Evolutionary conservation across 2,329 filamentous ascomycete species (phyloP).

Genomic region (Fusarium sambucinum): DNA sequence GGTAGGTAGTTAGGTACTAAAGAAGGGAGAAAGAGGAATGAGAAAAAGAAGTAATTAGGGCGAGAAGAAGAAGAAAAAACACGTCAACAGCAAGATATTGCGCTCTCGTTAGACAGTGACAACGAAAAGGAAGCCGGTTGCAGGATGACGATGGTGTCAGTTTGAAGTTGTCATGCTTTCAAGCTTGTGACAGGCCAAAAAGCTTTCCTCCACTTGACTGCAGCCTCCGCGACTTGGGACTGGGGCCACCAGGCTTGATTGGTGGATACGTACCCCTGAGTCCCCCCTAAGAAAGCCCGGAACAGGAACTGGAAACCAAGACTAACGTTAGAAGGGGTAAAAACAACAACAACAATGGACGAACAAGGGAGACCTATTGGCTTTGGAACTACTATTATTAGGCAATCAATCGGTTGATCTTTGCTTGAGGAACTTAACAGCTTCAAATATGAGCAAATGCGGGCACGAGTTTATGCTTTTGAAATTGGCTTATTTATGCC

Average conservation of each 20-base stretch:
- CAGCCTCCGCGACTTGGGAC: slow-evolving; percentile 18
- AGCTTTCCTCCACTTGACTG: slow-evolving; percentile 11
- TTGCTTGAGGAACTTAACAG: slow-evolving; percentile 18
- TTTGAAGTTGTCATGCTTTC: slow-evolving; percentile 38
- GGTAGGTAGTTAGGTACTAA: background rate
- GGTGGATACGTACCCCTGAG: slow-evolving; percentile 38
- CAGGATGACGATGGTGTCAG: slow-evolving; percentile 41
- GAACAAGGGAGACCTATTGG: slow-evolving; percentile 25
- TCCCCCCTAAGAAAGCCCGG: background rate
- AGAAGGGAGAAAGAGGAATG: slow-evolving; percentile 8
- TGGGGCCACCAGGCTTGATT: slow-evolving; percentile 16
- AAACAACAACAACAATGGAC: slow-evolving; percentile 5
- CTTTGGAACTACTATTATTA: background rate
- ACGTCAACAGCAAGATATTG: slow-evolving; percentile 4
- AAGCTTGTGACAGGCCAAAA: slow-evolving; percentile 36
- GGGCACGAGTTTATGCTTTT: slow-evolving; percentile 8
- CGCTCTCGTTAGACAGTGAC: slow-evolving; percentile 9
- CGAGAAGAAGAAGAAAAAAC: slow-evolving; percentile 11
- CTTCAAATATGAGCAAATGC: slow-evolving; percentile 7
- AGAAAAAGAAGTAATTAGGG: slow-evolving; percentile 8
- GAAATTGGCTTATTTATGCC: slow-evolving; percentile 8
- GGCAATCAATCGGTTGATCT: slow-evolving; percentile 4
- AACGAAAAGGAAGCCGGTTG: slow-evolving; percentile 30
- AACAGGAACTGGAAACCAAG: slow-evolving; percentile 4
- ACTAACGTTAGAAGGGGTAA: slow-evolving; percentile 1